phyloP scores from a whole-genome alignment of 1,284 basidiomycete genomes.

The Ganoderma boninense region DNA sequence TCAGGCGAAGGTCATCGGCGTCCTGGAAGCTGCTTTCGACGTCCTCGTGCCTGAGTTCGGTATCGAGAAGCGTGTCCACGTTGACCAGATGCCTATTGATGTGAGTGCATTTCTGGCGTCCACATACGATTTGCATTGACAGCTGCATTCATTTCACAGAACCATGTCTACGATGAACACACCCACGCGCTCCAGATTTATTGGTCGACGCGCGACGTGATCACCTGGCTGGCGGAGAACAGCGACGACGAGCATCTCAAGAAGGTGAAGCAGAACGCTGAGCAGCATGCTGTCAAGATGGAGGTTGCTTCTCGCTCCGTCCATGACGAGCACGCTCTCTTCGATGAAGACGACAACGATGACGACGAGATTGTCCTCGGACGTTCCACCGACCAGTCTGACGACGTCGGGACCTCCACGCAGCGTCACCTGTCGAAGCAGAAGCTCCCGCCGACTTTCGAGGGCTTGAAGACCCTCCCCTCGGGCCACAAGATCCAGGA shows the following conservation, averaged over 20 bases:
- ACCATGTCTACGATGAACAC: conserved; percentile 95
- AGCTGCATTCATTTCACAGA: conserved; percentile 52
- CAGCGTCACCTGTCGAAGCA: conserved; percentile 82
- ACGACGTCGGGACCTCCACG: conserved; percentile 66
- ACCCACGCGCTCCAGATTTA: conserved; percentile 89
- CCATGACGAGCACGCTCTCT: conserved; percentile 87
- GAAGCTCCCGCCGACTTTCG: conserved; percentile 77
- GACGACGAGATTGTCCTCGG: conserved; percentile 85
- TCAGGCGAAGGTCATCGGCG: conserved; percentile 91
- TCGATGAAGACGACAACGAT: conserved; percentile 86
- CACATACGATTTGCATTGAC: not conserved
- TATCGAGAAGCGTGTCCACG: conserved; percentile 98
- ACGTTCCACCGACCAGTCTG: conserved; percentile 55
- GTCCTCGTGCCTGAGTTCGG: conserved; percentile 94
- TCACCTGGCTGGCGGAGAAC: conserved; percentile 93
- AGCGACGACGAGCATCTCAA: conserved; percentile 94
- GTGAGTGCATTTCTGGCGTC: conserved; percentile 46
- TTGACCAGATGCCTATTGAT: conserved; percentile 98
- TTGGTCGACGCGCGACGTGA: conserved; percentile 92
- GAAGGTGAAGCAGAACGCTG: conserved; percentile 89
- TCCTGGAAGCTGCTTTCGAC: conserved; percentile 96
- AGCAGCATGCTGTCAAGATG: conserved; percentile 88
- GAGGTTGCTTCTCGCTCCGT: conserved; percentile 82
- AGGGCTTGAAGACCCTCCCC: conserved; percentile 76
- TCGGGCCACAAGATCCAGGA: conserved; percentile 93